Evolutionary conservation across 495 filamentous ascomycete genomes (phyloP).

Genomic region (Aspergillus sparsus): DNA sequence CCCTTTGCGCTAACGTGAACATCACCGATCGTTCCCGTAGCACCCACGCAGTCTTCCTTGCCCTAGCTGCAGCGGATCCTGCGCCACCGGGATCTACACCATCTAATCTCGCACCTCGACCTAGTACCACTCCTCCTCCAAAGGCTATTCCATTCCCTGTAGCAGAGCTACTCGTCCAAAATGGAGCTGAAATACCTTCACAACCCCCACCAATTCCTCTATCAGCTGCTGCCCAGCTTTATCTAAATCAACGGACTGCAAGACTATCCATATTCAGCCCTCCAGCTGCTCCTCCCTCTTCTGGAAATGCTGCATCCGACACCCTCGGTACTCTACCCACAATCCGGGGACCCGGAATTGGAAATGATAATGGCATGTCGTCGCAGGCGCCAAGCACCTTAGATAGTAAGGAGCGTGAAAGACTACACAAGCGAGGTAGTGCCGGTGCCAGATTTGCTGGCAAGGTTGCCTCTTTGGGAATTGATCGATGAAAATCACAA

Average conservation of each 20-base stretch:
- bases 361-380: slow-evolving; percentile 30
- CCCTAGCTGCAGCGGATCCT: slow-evolving; percentile 92
- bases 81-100: slow-evolving; percentile 60
- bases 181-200: slow-evolving; percentile 84
- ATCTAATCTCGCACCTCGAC: slow-evolving; percentile 36
- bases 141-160: slow-evolving; percentile 70
- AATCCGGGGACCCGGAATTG: slow-evolving; percentile 34
- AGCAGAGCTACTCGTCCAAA: slow-evolving; percentile 90
- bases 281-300: slow-evolving; percentile 15
- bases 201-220: slow-evolving; percentile 74
- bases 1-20: slow-evolving; percentile 85
- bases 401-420: slow-evolving; percentile 49
- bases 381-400: slow-evolving; percentile 33
- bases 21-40: slow-evolving; percentile 80
- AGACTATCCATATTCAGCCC: slow-evolving; percentile 32
- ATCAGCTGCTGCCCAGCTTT: slow-evolving; percentile 71
- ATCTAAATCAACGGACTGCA: slow-evolving; percentile 79
- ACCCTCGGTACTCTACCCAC: slow-evolving; percentile 50
- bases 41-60: slow-evolving; percentile 86
- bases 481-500: slow-evolving; percentile 38
- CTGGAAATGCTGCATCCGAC: slow-evolving; percentile 36
- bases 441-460: slow-evolving; percentile 52
- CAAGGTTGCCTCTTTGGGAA: slow-evolving; percentile 49
- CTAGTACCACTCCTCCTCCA: slow-evolving; percentile 31
- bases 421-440: slow-evolving; percentile 53